Percentiles rank a stretch among this genome's conserved stretches.
Conservation (phyloP, 352 stramenopile genomes). For the Pythium phragmiticola region DNA sequence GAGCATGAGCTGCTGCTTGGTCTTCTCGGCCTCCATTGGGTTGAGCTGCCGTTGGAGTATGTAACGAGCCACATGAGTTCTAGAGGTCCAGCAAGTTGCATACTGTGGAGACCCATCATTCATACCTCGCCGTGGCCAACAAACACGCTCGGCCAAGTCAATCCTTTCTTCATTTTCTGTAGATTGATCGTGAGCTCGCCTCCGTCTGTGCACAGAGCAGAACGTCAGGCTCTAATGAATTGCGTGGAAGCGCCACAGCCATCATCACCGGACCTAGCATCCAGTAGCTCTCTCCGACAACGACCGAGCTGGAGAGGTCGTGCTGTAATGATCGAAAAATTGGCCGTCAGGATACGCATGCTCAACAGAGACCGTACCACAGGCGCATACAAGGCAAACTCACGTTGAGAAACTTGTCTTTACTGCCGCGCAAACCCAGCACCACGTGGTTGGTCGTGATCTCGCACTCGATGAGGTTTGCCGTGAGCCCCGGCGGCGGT, state of each 20-base stretch:
- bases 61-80: not conserved
- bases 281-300: constrained; percentile 95
- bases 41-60: constrained; percentile 57
- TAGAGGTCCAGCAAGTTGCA: not conserved
- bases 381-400: not conserved
- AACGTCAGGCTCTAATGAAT: not conserved
- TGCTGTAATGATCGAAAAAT: constrained; percentile 51
- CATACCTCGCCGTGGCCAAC: constrained; percentile 76
- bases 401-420: constrained; percentile 93
- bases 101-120: not conserved
- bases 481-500: constrained; percentile 81
- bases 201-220: constrained; percentile 42
- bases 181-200: constrained; percentile 92
- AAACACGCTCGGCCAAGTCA: constrained; percentile 93
- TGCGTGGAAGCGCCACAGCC: not conserved
- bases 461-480: constrained; percentile 82
- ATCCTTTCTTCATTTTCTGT: constrained; percentile 95
- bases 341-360: not conserved
- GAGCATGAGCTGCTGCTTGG: constrained; percentile 96
- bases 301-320: constrained; percentile 88
- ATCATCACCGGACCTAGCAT: constrained; percentile 75
- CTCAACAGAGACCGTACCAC: not conserved
- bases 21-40: constrained; percentile 89
- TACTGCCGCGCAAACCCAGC: constrained; percentile 86
- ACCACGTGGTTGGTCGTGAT: constrained; percentile 90